phyloP scores from a whole-genome alignment of 2,329 filamentous ascomycete genomes.

The Botrytis tulipae region DNA sequence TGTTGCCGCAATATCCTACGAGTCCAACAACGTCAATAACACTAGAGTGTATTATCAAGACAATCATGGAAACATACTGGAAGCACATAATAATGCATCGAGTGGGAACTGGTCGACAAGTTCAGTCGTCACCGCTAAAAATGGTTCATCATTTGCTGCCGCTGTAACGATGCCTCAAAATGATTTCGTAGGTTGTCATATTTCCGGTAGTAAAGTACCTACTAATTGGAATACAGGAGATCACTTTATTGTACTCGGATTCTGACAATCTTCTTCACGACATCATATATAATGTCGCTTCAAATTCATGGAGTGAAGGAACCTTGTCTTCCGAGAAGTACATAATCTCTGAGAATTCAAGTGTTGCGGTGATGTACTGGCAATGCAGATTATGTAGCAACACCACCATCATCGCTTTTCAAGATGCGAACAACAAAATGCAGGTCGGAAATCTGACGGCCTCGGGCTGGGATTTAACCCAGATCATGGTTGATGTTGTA shows the following conservation, averaged over 20 bases:
- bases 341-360: conserved; percentile 17
- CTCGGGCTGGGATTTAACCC: conserved; percentile 24
- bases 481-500: conserved; percentile 20
- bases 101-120: conserved; percentile 21
- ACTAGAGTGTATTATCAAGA: conserved; percentile 27
- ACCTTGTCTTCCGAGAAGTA: conserved; percentile 21
- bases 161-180: conserved; percentile 21
- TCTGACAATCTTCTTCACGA: conserved; percentile 24
- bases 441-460: conserved; percentile 24
- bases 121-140: conserved; percentile 18
- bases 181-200: conserved; percentile 11
- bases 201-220: not conserved
- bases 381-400: conserved; percentile 24
- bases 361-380: conserved; percentile 25
- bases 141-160: conserved; percentile 24
- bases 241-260: conserved; percentile 25
- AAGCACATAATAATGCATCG: conserved; percentile 18
- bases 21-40: conserved; percentile 15
- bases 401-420: conserved; percentile 23
- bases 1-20: conserved; percentile 25
- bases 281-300: conserved; percentile 22
- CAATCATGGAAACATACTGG: conserved; percentile 21
- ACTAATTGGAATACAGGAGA: conserved; percentile 22
- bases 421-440: conserved; percentile 23
- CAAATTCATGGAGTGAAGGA: conserved; percentile 21